Conservation (phyloP, 768 basidiomycete species). For the Serendipita sp. region DNA sequence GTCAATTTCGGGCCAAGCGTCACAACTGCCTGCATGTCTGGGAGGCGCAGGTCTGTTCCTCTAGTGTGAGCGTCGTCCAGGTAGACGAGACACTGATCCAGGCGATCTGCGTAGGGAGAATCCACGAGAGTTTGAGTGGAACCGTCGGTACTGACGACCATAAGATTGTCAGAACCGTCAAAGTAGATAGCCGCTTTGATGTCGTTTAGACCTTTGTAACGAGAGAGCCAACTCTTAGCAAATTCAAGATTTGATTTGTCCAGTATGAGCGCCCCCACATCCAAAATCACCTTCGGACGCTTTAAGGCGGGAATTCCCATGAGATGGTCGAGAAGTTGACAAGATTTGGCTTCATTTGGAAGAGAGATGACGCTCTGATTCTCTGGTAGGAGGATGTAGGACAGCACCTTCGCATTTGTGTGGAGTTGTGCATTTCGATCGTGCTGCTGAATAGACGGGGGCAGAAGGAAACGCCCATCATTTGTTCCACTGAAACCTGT, state of each 20-base stretch:
- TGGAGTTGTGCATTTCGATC: constrained; percentile 26
- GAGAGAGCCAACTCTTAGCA: constrained; percentile 26
- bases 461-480: constrained; percentile 26
- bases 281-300: constrained; percentile 34
- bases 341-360: constrained; percentile 14
- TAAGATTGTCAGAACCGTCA: constrained; percentile 24
- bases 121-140: constrained; percentile 22
- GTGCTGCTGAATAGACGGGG: constrained; percentile 22
- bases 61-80: constrained; percentile 39
- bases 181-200: constrained; percentile 31
- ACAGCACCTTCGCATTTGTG: constrained; percentile 30
- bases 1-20: constrained; percentile 36
- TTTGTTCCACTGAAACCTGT: constrained; percentile 46
- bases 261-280: constrained; percentile 43
- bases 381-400: constrained; percentile 25
- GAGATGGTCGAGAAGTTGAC: constrained; percentile 21
- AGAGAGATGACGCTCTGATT: constrained; percentile 25
- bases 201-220: constrained; percentile 11
- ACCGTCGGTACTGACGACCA: constrained; percentile 25
- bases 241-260: constrained; percentile 32
- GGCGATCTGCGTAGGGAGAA: constrained; percentile 24
- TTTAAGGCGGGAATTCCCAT: constrained; percentile 20
- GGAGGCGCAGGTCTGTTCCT: constrained; percentile 40
- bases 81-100: constrained; percentile 30
- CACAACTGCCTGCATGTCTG: constrained; percentile 30